Conservation (phyloP, 345 rosid species). For the Geranium brycei region DNA sequence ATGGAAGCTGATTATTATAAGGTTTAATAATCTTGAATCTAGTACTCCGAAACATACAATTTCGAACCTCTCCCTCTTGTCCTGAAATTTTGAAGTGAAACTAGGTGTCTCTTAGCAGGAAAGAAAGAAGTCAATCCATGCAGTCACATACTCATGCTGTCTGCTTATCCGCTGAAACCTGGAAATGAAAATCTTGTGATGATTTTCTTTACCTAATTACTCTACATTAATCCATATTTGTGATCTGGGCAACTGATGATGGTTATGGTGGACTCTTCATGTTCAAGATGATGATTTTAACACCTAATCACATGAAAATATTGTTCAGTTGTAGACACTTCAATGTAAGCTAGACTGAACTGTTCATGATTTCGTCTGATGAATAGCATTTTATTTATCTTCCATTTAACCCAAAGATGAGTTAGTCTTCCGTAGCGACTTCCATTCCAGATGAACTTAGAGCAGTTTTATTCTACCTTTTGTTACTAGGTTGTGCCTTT, state of each 20-base stretch:
- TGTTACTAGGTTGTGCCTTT: conserved; percentile 54
- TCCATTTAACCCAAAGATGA: background rate
- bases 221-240: background rate
- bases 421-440: conserved; percentile 1
- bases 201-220: too few relatives aligned
- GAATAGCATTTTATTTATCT: conserved; percentile 1
- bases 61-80: background rate
- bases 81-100: background rate
- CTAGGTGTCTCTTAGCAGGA: background rate
- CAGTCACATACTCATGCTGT: background rate
- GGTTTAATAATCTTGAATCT: background rate
- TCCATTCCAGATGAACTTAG: conserved; percentile 12
- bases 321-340: background rate
- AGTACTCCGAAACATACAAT: background rate
- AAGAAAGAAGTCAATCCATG: background rate
- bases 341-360: background rate
- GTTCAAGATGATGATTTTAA: background rate
- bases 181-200: too few relatives aligned
- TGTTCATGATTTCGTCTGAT: background rate
- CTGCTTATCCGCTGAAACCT: background rate
- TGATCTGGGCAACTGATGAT: background rate
- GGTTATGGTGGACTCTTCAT: background rate
- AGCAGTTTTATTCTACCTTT: conserved; percentile 9
- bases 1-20: background rate
- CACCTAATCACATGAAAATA: background rate